Evolutionary conservation across 2,329 filamentous ascomycete species (phyloP).

Genomic region (Talaromyces verruculosus): DNA sequence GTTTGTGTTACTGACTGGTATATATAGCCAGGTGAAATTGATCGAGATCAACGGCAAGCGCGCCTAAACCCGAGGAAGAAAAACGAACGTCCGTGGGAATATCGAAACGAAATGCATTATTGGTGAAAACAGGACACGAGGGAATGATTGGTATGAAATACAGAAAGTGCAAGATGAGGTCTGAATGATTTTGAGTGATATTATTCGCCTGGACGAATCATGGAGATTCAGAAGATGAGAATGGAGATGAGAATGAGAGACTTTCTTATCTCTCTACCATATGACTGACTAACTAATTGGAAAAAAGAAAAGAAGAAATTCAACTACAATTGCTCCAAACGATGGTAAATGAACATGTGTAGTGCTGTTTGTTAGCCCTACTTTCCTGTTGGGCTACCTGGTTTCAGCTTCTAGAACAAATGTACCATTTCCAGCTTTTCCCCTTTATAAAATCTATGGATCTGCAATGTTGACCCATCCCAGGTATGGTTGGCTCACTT

Average conservation of each 20-base stretch:
- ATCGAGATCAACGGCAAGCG: slow-evolving; percentile 57
- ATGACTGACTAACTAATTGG: neutral
- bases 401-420: neutral
- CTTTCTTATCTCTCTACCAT: neutral
- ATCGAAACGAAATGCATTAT: neutral
- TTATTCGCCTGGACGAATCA: neutral
- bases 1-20: slow-evolving; percentile 7
- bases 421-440: neutral
- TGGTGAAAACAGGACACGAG: neutral
- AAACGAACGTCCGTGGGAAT: neutral
- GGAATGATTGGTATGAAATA: neutral
- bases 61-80: neutral
- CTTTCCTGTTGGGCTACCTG: neutral
- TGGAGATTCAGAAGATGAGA: neutral
- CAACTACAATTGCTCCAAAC: neutral
- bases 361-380: neutral
- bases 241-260: neutral
- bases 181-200: neutral
- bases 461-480: neutral
- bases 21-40: slow-evolving; percentile 65
- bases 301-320: neutral
- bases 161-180: neutral
- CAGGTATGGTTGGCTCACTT: neutral
- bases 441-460: neutral
- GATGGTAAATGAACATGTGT: neutral